These are phyloP conservation scores for Fragaria iinumae DNA, from an alignment of 306 rosid species.

Conservation along the genomic window DNA sequence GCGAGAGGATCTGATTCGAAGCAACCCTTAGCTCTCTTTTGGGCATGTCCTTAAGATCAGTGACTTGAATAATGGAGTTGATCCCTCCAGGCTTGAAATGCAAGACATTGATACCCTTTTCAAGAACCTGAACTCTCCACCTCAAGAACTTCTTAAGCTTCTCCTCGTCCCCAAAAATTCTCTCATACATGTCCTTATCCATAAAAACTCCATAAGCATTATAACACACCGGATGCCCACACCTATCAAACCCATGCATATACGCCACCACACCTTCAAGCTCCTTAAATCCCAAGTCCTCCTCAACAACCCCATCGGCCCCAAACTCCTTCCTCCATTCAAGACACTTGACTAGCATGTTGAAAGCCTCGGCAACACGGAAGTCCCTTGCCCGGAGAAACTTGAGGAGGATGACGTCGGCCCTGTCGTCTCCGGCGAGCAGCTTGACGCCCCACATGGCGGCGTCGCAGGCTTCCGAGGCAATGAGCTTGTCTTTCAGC, in stretches of 20 bases:
- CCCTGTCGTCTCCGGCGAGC: constrained; percentile 53
- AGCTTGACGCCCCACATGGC: constrained; percentile 82
- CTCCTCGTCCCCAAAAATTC: constrained; percentile 81
- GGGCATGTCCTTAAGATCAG: constrained; percentile 97
- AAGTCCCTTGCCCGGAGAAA: constrained; percentile 91
- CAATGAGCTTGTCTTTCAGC: constrained; percentile 51
- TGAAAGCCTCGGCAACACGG: constrained; percentile 58
- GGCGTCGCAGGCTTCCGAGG: constrained; percentile 37
- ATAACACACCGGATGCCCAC: constrained; percentile 91
- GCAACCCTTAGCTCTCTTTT: constrained; percentile 91
- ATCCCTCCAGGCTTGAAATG: constrained; percentile 91
- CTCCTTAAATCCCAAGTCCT: constrained; percentile 84
- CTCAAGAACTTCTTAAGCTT: constrained; percentile 82
- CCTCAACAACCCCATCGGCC: constrained; percentile 62
- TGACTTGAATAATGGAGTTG: constrained; percentile 84
- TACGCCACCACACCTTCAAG: constrained; percentile 89
- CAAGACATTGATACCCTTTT: constrained; percentile 67
- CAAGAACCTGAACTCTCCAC: constrained; percentile 95
- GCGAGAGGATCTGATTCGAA: constrained; percentile 82
- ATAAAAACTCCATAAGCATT: constrained; percentile 81
- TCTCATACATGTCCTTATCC: constrained; percentile 80
- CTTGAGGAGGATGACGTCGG: constrained; percentile 84
- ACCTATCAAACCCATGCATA: constrained; percentile 79
- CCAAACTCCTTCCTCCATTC: constrained; percentile 75
- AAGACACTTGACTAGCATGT: constrained; percentile 67